phyloP scores from a whole-genome alignment of 768 basidiomycete species.

The Hygrocybe punicea region DNA sequence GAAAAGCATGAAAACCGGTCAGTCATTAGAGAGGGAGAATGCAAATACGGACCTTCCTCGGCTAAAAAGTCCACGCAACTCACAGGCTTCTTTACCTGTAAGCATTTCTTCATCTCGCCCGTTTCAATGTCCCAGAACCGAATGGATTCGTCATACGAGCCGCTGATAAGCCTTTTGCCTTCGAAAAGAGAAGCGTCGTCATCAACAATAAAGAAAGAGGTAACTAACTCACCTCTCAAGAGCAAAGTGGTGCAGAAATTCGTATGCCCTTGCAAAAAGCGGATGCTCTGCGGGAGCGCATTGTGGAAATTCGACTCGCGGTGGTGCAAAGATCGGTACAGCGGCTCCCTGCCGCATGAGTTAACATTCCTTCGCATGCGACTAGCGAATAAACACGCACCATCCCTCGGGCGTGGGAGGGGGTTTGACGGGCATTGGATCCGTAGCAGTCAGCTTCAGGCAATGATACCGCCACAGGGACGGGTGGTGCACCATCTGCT shows the following conservation, averaged over 20 bases:
- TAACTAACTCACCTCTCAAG: slow-evolving; percentile 40
- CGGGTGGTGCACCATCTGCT: slow-evolving; percentile 52
- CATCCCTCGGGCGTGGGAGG: slow-evolving; percentile 69
- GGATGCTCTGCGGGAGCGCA: slow-evolving; percentile 69
- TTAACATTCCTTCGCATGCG: neutral
- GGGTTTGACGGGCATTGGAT: slow-evolving; percentile 62
- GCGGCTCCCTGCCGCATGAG: slow-evolving; percentile 39
- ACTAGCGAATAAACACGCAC: slow-evolving; percentile 38
- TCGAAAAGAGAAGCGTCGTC: neutral
- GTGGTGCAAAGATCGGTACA: slow-evolving; percentile 79
- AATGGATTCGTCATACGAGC: slow-evolving; percentile 89
- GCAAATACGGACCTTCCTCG: slow-evolving; percentile 57
- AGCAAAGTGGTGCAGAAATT: slow-evolving; percentile 84
- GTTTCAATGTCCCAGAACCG: slow-evolving; percentile 84
- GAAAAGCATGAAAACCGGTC: neutral
- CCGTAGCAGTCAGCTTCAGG: slow-evolving; percentile 64
- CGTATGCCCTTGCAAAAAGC: slow-evolving; percentile 80
- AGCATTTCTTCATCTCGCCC: slow-evolving; percentile 63
- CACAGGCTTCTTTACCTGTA: slow-evolving; percentile 85
- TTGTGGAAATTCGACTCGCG: slow-evolving; percentile 81
- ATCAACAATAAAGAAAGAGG: neutral
- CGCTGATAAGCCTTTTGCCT: slow-evolving; percentile 80
- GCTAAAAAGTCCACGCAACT: slow-evolving; percentile 85
- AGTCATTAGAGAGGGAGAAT: neutral
- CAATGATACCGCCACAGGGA: slow-evolving; percentile 78